Conservation (phyloP, 169 alveolate genomes). For the Ichthyophthirius multifiliis region DNA sequence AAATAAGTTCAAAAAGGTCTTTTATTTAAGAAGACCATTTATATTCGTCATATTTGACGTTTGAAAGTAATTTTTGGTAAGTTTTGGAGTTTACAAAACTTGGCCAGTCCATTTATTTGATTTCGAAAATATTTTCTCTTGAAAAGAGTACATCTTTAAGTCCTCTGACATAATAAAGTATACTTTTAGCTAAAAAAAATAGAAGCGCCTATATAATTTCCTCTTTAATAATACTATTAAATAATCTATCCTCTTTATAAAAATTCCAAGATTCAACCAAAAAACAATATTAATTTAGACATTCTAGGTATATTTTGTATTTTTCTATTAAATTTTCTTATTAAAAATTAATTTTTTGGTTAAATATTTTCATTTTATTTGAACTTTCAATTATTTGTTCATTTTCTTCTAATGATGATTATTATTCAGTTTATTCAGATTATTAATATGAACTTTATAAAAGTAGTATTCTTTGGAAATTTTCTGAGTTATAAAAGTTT, state of each 20-base stretch:
- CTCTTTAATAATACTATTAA: not conserved
- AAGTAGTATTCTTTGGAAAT: too few species aligned
- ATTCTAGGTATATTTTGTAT: not conserved
- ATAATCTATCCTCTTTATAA: not conserved
- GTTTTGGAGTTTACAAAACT: not conserved
- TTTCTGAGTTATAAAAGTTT: not conserved
- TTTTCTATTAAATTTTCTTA: not conserved
- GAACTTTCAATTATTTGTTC: too few species aligned
- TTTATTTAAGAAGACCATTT: not conserved
- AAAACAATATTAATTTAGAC: not conserved
- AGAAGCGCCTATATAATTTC: not conserved
- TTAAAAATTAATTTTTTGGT: too few species aligned
- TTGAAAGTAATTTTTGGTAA: not conserved
- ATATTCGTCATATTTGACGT: not conserved
- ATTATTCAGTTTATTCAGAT: too few species aligned
- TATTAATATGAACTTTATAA: too few species aligned
- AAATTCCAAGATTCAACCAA: not conserved
- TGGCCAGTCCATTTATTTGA: not conserved
- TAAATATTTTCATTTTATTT: too few species aligned
- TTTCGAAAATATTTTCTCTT: not conserved
- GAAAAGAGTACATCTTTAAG: not conserved
- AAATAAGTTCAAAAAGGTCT: not conserved
- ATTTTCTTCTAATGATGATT: too few species aligned
- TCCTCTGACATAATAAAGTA: not conserved
- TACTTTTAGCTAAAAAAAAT: not conserved